Conservation (phyloP, 208 protist genomes). For the Acanthamoeba castellanii region DNA sequence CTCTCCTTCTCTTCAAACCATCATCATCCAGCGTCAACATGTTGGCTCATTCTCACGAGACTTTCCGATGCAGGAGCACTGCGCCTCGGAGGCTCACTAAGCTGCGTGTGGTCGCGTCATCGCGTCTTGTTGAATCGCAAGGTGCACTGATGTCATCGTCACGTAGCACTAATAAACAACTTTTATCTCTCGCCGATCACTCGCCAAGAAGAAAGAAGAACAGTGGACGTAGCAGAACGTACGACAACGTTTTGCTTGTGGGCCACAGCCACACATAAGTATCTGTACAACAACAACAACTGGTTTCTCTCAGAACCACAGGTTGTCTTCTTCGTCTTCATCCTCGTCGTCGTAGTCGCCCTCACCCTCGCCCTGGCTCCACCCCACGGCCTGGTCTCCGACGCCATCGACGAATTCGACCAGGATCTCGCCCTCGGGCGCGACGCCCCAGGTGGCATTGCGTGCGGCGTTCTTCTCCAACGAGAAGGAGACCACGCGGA, state of each 20-base stretch:
- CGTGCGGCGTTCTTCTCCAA: background rate
- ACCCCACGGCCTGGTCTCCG: background rate
- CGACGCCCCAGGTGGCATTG: background rate
- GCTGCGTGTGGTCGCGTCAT: background rate
- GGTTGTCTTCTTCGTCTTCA: background rate
- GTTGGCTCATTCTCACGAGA: background rate
- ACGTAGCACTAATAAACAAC: too few relatives aligned
- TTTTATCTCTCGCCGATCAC: too few relatives aligned
- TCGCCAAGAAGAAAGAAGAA: too few relatives aligned
- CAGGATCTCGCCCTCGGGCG: background rate
- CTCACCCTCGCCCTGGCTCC: background rate
- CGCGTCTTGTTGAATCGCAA: too few relatives aligned
- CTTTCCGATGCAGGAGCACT: constrained; percentile 1
- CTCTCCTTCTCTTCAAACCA: background rate
- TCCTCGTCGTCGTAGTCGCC: background rate
- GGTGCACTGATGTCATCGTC: too few relatives aligned
- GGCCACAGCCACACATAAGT: too few relatives aligned
- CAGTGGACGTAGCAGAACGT: too few relatives aligned
- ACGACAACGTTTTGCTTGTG: too few relatives aligned
- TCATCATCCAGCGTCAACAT: background rate
- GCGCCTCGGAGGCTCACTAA: constrained; percentile 31
- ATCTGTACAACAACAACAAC: too few relatives aligned
- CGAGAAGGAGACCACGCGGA: constrained; percentile 1
- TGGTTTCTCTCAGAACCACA: background rate
- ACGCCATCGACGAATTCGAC: background rate